Evolutionary conservation across 495 filamentous ascomycete species (phyloP).

Genomic region (Saxophila tyrrhenica): DNA sequence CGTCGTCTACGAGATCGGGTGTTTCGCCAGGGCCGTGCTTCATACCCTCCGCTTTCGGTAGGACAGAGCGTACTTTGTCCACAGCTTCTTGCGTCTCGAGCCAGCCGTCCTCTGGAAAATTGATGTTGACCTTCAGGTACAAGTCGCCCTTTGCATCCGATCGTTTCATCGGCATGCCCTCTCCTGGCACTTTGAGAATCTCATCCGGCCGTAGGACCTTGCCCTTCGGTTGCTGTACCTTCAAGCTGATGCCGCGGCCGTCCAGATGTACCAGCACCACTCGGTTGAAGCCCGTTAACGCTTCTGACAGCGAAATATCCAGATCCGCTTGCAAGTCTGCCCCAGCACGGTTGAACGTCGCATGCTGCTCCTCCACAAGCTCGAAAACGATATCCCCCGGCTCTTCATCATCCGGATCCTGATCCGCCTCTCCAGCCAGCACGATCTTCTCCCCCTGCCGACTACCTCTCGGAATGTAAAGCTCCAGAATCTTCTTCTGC

Average conservation of each 20-base stretch:
- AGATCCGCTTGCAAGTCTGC: slow-evolving; percentile 72
- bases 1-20: slow-evolving; percentile 70
- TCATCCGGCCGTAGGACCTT: slow-evolving; percentile 69
- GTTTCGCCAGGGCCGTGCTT: slow-evolving; percentile 42
- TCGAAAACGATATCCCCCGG: slow-evolving; percentile 90
- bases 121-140: slow-evolving; percentile 73
- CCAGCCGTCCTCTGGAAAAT: slow-evolving; percentile 84
- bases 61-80: slow-evolving; percentile 55
- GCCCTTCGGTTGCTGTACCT: slow-evolving; percentile 55
- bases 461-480: slow-evolving; percentile 88
- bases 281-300: slow-evolving; percentile 77
- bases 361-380: slow-evolving; percentile 69
- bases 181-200: slow-evolving; percentile 68
- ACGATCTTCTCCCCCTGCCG: slow-evolving; percentile 81
- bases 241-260: slow-evolving; percentile 75
- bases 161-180: slow-evolving; percentile 90
- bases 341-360: slow-evolving; percentile 67
- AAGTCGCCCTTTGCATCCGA: slow-evolving; percentile 76
- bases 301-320: slow-evolving; percentile 69
- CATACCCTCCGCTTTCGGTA: slow-evolving; percentile 43
- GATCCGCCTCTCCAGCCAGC: slow-evolving; percentile 88
- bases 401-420: slow-evolving; percentile 68
- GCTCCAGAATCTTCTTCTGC: slow-evolving; percentile 84
- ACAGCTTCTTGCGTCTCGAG: slow-evolving; percentile 54
- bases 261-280: slow-evolving; percentile 90